Conservation (phyloP, 345 rosid genomes). For the Pistacia vera region DNA sequence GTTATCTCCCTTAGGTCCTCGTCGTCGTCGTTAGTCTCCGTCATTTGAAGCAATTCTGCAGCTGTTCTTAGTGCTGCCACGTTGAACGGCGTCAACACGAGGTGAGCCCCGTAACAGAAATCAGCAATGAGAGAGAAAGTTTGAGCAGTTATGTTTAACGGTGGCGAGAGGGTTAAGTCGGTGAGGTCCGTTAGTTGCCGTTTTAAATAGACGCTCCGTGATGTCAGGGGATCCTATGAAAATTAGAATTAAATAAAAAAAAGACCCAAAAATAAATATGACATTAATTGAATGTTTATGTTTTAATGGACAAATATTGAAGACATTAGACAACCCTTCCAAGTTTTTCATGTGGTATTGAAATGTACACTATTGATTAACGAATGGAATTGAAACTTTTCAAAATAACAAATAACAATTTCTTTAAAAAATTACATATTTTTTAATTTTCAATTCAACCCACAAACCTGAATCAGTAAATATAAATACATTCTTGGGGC, state of each 20-base stretch:
- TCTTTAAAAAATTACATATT: too few species aligned
- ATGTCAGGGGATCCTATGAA: constrained; percentile 63
- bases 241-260: neutral
- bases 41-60: constrained; percentile 67
- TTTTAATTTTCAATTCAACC: too few species aligned
- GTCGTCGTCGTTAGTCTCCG: constrained; percentile 34
- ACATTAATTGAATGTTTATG: constrained; percentile 5
- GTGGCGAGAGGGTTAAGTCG: constrained; percentile 69
- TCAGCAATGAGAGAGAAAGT: constrained; percentile 61
- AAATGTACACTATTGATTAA: too few species aligned
- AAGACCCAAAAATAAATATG: neutral
- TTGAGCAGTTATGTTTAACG: constrained; percentile 71
- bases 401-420: too few species aligned
- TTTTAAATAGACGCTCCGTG: constrained; percentile 64
- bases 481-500: too few species aligned
- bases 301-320: neutral
- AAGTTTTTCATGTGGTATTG: too few species aligned
- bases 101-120: constrained; percentile 64
- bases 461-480: too few species aligned
- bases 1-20: constrained; percentile 53
- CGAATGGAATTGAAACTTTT: too few species aligned
- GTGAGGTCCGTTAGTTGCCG: constrained; percentile 57
- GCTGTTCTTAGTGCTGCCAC: constrained; percentile 67
- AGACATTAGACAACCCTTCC: too few species aligned
- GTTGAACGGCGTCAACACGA: constrained; percentile 71